A percentile compares a stretch with the other conserved stretches of the same genome.
phyloP scores from a whole-genome alignment of 2,329 filamentous ascomycete species.

The Cytospora mali region DNA sequence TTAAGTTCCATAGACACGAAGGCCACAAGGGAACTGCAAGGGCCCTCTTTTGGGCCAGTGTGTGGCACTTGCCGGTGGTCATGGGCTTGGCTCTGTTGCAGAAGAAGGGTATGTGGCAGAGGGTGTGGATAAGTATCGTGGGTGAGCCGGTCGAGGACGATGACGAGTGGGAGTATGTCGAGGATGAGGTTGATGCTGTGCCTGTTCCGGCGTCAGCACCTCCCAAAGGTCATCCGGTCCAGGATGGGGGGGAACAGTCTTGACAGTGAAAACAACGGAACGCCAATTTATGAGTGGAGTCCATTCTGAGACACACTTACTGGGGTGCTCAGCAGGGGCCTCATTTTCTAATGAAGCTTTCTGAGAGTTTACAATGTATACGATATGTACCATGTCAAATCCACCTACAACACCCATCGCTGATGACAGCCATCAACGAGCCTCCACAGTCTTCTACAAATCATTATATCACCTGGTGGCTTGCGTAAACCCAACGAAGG shows the following conservation, averaged over 20 bases:
- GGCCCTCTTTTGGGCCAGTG: constrained; percentile 92
- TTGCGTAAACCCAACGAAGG: too few species aligned
- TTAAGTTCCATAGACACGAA: constrained; percentile 77
- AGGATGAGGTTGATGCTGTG: constrained; percentile 49
- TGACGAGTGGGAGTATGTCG: constrained; percentile 61
- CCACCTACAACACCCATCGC: not conserved
- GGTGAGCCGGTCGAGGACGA: constrained; percentile 61
- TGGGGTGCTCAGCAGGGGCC: too few species aligned
- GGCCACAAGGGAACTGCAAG: constrained; percentile 80
- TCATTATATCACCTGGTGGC: too few species aligned
- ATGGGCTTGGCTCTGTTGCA: constrained; percentile 88
- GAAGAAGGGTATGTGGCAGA: constrained; percentile 89
- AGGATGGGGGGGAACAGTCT: not conserved
- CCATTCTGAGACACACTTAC: not conserved
- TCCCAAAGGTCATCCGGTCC: not conserved
- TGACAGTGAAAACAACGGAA: not conserved
- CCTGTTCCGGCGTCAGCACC: constrained; percentile 27
- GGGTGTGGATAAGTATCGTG: constrained; percentile 72
- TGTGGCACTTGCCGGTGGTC: constrained; percentile 91
- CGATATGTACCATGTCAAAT: not conserved
- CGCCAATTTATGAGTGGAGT: not conserved
- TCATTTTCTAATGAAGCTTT: too few species aligned
- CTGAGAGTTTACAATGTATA: not conserved
- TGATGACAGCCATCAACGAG: not conserved
- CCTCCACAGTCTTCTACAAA: too few species aligned